Conservation (phyloP, 495 filamentous ascomycete species). For the Penicillium atrosanguineum region DNA sequence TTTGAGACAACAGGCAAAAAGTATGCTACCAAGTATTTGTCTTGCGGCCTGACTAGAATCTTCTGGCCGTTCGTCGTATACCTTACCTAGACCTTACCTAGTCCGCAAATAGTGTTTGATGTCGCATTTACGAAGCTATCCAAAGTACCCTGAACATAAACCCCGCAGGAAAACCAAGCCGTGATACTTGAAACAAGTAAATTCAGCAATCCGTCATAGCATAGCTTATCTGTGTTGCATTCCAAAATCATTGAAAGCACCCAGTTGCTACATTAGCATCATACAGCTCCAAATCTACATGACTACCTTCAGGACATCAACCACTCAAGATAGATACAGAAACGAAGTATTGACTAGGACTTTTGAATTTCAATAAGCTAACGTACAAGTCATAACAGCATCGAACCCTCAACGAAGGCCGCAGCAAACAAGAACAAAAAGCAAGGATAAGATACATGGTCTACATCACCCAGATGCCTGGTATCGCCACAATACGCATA, state of each 20-base stretch:
- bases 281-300: too few species aligned
- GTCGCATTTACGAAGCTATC: not conserved
- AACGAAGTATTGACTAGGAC: conserved; percentile 2
- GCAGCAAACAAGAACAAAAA: not conserved
- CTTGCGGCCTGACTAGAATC: not conserved
- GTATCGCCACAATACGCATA: not conserved
- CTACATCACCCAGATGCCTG: not conserved
- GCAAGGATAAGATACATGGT: conserved; percentile 1
- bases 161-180: not conserved
- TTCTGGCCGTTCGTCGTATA: not conserved
- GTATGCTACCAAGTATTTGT: not conserved
- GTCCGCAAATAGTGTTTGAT: not conserved
- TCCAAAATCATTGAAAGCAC: too few species aligned
- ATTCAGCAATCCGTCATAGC: not conserved
- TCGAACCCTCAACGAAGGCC: conserved; percentile 1
- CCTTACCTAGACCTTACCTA: too few species aligned
- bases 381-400: conserved; percentile 25
- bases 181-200: not conserved
- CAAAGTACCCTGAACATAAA: not conserved
- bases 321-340: not conserved
- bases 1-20: not conserved
- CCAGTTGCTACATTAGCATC: too few species aligned
- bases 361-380: conserved; percentile 15
- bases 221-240: not conserved
- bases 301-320: not conserved